A percentile compares a stretch with the other conserved stretches of the same genome.
phyloP scores from a whole-genome alignment of 306 rosid genomes.

The Oemleria cerasiformis region DNA sequence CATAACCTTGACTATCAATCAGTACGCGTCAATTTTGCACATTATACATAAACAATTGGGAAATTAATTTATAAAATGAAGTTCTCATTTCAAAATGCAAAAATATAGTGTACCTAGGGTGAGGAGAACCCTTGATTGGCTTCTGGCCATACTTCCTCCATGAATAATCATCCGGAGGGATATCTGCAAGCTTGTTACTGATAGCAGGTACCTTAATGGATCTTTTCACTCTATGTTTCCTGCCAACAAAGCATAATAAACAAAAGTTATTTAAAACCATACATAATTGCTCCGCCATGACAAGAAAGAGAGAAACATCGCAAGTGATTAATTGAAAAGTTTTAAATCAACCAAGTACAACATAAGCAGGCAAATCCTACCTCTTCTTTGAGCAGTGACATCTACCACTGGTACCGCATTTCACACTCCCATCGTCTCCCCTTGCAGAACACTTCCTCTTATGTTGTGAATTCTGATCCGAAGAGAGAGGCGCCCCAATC shows the following conservation, averaged over 20 bases:
- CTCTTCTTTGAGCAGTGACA: conserved; percentile 99
- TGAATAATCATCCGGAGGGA: conserved; percentile 97
- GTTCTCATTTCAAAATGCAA: conserved; percentile 3
- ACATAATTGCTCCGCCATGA: conserved; percentile 7
- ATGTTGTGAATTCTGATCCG: conserved; percentile 81
- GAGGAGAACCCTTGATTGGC: conserved; percentile 99
- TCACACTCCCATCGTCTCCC: conserved; percentile 85
- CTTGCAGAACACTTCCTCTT: conserved; percentile 84
- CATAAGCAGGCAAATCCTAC: conserved; percentile 35
- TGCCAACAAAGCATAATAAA: conserved; percentile 27
- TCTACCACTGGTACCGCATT: conserved; percentile 83
- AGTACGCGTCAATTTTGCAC: neutral
- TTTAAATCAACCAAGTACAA: conserved; percentile 1
- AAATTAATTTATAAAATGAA: neutral
- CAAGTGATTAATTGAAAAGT: neutral
- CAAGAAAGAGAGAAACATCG: conserved; percentile 10
- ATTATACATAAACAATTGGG: conserved; percentile 3
- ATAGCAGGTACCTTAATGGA: conserved; percentile 97
- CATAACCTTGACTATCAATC: neutral
- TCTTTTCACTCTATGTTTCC: conserved; percentile 93
- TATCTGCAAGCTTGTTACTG: conserved; percentile 96
- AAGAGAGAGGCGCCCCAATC: conserved; percentile 71
- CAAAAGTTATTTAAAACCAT: neutral
- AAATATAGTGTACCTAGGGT: conserved; percentile 67
- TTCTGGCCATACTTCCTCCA: conserved; percentile 99